Base-by-base conservation (phyloP, 139 green algal genomes). In the Ettlia oleoabundans region DNA sequence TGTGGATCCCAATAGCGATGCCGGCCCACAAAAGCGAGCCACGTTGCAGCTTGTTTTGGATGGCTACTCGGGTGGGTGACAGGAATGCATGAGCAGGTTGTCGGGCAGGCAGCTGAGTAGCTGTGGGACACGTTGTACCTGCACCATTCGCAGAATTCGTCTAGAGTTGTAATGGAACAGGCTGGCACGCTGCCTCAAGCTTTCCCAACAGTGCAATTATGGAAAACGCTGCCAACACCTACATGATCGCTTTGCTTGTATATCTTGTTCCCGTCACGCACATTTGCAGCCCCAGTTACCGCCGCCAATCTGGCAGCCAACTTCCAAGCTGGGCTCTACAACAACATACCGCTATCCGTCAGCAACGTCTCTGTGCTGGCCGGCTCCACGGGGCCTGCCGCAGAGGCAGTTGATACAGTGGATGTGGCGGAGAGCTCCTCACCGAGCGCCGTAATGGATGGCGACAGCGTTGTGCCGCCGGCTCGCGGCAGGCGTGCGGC, bases 231-330 rank as follows among this genome's bases (percentile, higher is more conserved):
- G 43, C 18, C 43, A 65, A 43, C 43, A 58, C 47, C 10, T 24
- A 15, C 47, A 58, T 24, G 47, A 67, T 32, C 21, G 24, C 10
- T n/a, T 67, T 15, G 30, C 30, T 15, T 32, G 22, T 67, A 21
- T 15, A 32, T n/a, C 21, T n/a, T 0, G 0, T 26, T 19, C 21
- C 22, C 9, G 7, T 4, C 32, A 1, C 3, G 3, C 4, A 18
- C 28, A 26, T 24, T 13, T 82, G 77, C 77, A 82, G 77, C 86
- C 21, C 94, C 94, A 22, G 64, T 98, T 62, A 94, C 88, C 32
- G 93, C 93, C 6, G 95, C 93, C 58, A 93, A 93, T 73, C 95
- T 98, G 82, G 78, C 90, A 0, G 72, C 53, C 37, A 98, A 97
- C 73, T 89, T 97, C 15, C 40, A 90, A 66, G 80, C 90, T 4